Conservation (phyloP, 2,329 filamentous ascomycete genomes). For the Samsoniella hepiali region DNA sequence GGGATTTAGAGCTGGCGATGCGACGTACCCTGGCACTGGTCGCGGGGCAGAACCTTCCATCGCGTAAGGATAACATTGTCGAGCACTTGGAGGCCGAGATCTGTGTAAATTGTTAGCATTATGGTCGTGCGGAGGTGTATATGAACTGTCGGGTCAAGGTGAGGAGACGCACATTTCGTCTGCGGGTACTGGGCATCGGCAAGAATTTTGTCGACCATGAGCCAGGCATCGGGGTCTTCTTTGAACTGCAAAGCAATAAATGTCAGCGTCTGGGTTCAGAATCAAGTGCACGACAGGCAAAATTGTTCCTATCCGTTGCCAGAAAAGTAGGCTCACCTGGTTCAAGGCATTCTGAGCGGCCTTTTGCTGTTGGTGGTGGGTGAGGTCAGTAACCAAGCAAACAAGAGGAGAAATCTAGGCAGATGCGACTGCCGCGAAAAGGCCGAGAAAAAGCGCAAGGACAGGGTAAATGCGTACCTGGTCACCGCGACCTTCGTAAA, state of each 20-base stretch:
- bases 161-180: slow-evolving; percentile 76
- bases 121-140: slow-evolving; percentile 19
- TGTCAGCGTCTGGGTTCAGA: background rate
- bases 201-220: slow-evolving; percentile 94
- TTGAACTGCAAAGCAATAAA: slow-evolving; percentile 67
- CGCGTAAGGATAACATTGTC: slow-evolving; percentile 98
- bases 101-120: slow-evolving; percentile 44
- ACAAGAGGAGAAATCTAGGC: background rate
- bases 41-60: slow-evolving; percentile 95
- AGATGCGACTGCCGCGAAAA: slow-evolving; percentile 28
- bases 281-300: background rate
- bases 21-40: slow-evolving; percentile 80
- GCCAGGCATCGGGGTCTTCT: slow-evolving; percentile 96
- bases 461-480: slow-evolving; percentile 59
- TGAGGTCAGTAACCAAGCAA: slow-evolving; percentile 12
- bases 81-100: slow-evolving; percentile 90
- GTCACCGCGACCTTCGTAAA: slow-evolving; percentile 95
- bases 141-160: background rate
- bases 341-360: slow-evolving; percentile 89
- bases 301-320: background rate
- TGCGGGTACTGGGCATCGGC: slow-evolving; percentile 89
- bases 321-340: slow-evolving; percentile 60
- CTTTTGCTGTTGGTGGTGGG: slow-evolving; percentile 68
- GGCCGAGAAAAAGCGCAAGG: slow-evolving; percentile 31
- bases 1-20: background rate